Base-by-base conservation (phyloP, 345 rosid genomes). In the Pistacia atlantica region DNA sequence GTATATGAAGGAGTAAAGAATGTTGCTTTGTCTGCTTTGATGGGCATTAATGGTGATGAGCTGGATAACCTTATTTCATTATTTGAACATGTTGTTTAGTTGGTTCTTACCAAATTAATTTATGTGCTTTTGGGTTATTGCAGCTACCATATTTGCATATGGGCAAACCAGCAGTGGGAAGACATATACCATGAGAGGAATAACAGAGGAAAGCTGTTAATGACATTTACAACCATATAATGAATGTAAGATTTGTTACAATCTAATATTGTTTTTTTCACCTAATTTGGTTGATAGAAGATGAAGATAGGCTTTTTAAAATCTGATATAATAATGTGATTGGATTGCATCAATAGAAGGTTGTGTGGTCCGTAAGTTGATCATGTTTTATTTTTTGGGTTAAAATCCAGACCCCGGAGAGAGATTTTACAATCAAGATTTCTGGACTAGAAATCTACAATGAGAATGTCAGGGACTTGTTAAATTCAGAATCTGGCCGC, bases 81-180 rank as follows among this genome's bases (percentile, higher is more conserved):
- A 33, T 58, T 5, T 64, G 16, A 70, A 14, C 20, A 8, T 80
- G 14, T 57, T 31, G n/a, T 65, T 73, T 46, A 55, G 25, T 31
- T 48, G 58, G 64, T 25, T 8, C 33, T 31, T 11, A 42, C 49
- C 62, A 33, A 8, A 38, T 25, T 25, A 5, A 17, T 55, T 74
- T 46, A 14, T 59, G 16, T 22, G 2, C 22, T 58, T 58, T 72
- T 14, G 22, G 64, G 25, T 11, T 22, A 65, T 81, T 76, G 77
- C 90, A 97, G 99, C 99, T 58, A 97, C 98, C 2, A 97, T 97
- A 81, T 97, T 97, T 82, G 99, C 98, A 0, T 94, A 97, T 74
- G 99, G 99, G 54, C 98, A 94, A 88, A 97, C 99, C 22, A 97
- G 99, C 86, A 94, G 99, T 78, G 99, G 99, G 54, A 97, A 97